Conservation (phyloP, 768 basidiomycete genomes). For the Russula emetica region DNA sequence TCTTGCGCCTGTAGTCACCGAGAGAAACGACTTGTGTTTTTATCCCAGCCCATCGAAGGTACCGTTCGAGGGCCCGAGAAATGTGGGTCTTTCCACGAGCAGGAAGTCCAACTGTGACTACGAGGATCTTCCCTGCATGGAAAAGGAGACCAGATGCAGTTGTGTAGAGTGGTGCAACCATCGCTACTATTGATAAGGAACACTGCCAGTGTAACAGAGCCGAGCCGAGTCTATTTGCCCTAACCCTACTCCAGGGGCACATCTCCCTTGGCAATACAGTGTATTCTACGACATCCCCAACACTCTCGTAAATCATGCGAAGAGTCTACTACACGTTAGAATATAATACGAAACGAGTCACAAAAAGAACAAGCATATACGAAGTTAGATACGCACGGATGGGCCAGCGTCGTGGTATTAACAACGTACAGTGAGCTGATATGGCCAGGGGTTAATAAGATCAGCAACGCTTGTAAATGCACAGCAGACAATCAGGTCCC, state of each 20-base stretch:
- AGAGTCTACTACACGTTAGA: slow-evolving; percentile 6
- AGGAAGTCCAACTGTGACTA: slow-evolving; percentile 88
- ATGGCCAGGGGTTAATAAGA: neutral
- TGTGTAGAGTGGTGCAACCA: slow-evolving; percentile 95
- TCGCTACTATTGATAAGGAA: neutral
- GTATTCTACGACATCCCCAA: slow-evolving; percentile 11
- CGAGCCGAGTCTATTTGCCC: neutral
- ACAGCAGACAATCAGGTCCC: slow-evolving; percentile 1
- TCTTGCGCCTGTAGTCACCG: slow-evolving; percentile 91
- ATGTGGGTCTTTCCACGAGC: slow-evolving; percentile 97
- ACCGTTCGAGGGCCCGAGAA: slow-evolving; percentile 92
- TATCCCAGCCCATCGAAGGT: slow-evolving; percentile 96
- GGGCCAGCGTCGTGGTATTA: slow-evolving; percentile 2
- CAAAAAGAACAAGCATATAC: slow-evolving; percentile 4
- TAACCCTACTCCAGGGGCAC: slow-evolving; percentile 22
- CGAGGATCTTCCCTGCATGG: slow-evolving; percentile 93
- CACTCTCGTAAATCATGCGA: neutral
- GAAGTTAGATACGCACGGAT: neutral
- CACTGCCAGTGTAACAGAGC: no score
- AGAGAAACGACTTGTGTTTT: slow-evolving; percentile 93
- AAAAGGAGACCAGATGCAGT: slow-evolving; percentile 84
- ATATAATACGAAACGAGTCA: neutral
- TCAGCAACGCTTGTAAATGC: slow-evolving; percentile 13
- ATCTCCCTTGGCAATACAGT: no score
- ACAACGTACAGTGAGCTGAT: neutral